Percentiles rank a stretch among this genome's conserved stretches.
These are phyloP conservation scores for Fistulina hepatica DNA, from an alignment of 1,284 basidiomycete genomes.

Conservation along the genomic window DNA sequence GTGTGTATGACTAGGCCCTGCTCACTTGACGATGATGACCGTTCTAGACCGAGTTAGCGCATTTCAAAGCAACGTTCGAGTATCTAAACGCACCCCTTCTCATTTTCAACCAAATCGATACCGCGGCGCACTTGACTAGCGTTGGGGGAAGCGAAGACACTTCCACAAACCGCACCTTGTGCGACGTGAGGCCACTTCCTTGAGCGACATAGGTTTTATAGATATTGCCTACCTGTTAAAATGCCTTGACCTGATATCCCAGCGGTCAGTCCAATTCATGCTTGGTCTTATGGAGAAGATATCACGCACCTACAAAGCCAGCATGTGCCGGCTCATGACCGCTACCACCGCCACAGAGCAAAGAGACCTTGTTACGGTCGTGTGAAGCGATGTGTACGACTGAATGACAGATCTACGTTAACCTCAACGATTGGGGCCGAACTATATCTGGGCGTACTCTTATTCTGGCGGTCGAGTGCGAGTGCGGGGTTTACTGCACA, in stretches of 20 bases:
- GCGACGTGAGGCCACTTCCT: not conserved
- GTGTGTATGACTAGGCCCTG: constrained; percentile 2
- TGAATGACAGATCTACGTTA: constrained; percentile 20
- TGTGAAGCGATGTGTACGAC: constrained; percentile 51
- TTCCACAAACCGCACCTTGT: constrained; percentile 75
- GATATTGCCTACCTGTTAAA: constrained; percentile 43
- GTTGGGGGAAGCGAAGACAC: constrained; percentile 82
- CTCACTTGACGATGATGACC: constrained; percentile 77
- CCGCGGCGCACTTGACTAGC: constrained; percentile 71
- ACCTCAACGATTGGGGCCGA: too few species aligned
- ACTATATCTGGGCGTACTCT: constrained; percentile 31
- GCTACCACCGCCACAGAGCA: constrained; percentile 84
- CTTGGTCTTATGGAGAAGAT: not conserved
- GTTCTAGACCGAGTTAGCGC: constrained; percentile 34
- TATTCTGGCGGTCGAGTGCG: constrained; percentile 54
- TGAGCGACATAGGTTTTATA: not conserved
- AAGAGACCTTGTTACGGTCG: constrained; percentile 59
- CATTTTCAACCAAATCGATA: constrained; percentile 69
- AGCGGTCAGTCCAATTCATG: not conserved
- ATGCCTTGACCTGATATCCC: constrained; percentile 56
- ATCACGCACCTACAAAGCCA: constrained; percentile 58
- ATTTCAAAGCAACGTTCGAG: constrained; percentile 6
- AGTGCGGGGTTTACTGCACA: constrained; percentile 61
- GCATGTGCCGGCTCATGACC: constrained; percentile 88
- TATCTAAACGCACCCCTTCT: constrained; percentile 53